Base-by-base conservation (phyloP, 345 rosid species). In the Citrus sinensis region DNA sequence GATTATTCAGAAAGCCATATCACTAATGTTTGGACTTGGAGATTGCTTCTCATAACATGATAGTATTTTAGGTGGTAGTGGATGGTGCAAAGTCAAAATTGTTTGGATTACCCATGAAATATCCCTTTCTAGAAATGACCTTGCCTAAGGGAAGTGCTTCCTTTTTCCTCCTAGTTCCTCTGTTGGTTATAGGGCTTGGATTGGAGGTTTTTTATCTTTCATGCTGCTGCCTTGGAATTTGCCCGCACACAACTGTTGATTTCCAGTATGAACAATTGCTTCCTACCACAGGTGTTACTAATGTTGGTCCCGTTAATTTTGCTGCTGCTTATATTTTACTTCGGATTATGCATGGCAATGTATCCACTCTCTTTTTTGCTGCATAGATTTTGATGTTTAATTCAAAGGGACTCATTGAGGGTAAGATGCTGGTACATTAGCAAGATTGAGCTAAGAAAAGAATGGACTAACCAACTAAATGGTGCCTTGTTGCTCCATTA, bases 391-490 rank as follows among this genome's bases (percentile, higher is more conserved):
- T 30, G 22, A 10, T 49, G 20, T n/a, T 58, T 65, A 42, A 49
- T 30, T 49, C 58, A 25, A 49, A 16, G 34, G 63, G 27, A 17
- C 49, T 35, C 39, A 17, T 14, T 34, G 63, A 54, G 32, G 62
- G 14, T 25, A 32, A 54, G 34, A 14, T 25, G 68, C 54, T 73
- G 59, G 29, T 78, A 61, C 51, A 35, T 24, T 67, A 62, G 70
- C 78, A 29, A 51, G 25, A 34, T 71, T 34, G 25, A 29, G 22
- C 71, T 64, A 39, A 81, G 30, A 54, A 64, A 7, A 25, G 71
- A 80, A 82, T 75, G 77, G 79, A 82, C 78, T 51, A 61, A 46
- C 82, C 84, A 80, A 65, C 78, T 51, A 80, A 60, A 74, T 46
- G 70, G 71, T 40, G 62, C 34, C 17, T 75, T 71, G 46, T 58